Conservation (phyloP, 495 filamentous ascomycete genomes). For the Lepidopterella palustris region DNA sequence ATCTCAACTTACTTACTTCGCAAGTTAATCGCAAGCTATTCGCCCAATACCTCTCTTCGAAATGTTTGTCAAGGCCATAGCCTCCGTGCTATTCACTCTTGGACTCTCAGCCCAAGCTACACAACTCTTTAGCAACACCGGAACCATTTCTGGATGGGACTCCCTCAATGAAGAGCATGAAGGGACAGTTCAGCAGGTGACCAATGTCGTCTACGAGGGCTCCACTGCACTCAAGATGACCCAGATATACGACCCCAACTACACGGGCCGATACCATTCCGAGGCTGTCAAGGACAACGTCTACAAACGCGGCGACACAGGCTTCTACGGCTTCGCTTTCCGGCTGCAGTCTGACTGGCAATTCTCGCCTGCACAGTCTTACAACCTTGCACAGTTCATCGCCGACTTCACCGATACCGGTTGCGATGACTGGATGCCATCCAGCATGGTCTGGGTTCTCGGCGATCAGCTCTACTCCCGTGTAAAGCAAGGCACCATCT, state of each 20-base stretch:
- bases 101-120: conserved; percentile 24
- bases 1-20: too few relatives aligned
- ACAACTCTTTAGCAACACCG: conserved; percentile 46
- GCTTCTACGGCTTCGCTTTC: conserved; percentile 53
- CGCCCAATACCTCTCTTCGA: too few relatives aligned
- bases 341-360: conserved; percentile 47
- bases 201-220: conserved; percentile 42
- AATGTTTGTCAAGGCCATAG: conserved; percentile 4
- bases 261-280: conserved; percentile 50
- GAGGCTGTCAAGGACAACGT: conserved; percentile 44
- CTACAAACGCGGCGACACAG: conserved; percentile 45
- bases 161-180: conserved; percentile 39
- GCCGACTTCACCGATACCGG: conserved; percentile 44
- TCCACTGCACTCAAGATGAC: conserved; percentile 47
- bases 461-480: conserved; percentile 45
- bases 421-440: conserved; percentile 50
- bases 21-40: too few relatives aligned
- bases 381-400: conserved; percentile 53
- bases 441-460: conserved; percentile 47
- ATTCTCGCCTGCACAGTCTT: conserved; percentile 43
- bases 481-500: conserved; percentile 43
- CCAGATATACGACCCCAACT: conserved; percentile 45
- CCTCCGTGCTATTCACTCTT: background rate
- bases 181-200: conserved; percentile 45
- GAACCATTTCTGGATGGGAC: conserved; percentile 47